Conservation (phyloP, 371 early-diverging fungal genomes). For the Parasitella parasitica region DNA sequence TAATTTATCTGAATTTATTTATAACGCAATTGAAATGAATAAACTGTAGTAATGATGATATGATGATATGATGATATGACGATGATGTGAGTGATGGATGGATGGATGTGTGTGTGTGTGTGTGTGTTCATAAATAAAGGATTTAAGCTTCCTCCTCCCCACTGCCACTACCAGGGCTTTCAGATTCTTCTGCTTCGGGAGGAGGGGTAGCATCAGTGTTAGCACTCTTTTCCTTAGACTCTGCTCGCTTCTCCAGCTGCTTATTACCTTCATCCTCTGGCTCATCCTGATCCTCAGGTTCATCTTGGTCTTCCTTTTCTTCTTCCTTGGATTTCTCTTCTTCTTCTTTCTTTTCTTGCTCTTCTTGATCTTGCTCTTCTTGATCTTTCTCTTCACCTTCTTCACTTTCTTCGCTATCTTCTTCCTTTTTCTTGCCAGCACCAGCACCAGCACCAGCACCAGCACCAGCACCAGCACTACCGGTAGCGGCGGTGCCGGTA, state of each 20-base stretch:
- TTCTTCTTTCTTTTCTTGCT: neutral
- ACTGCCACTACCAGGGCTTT: neutral
- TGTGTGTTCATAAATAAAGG: neutral
- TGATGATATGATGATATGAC: neutral
- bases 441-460: neutral
- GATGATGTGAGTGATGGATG: neutral
- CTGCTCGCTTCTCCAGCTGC: conserved; percentile 3
- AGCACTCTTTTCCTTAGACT: neutral
- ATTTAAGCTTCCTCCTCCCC: conserved; percentile 6
- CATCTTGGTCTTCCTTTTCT: conserved; percentile 5
- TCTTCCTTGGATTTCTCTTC: conserved; percentile 6
- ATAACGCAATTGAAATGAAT: too few species aligned
- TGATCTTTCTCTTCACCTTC: conserved; percentile 6
- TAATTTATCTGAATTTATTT: too few species aligned
- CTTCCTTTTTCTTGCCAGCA: neutral
- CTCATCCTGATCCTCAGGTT: neutral
- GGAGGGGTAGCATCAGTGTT: conserved; percentile 1
- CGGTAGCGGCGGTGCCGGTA: neutral
- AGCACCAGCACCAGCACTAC: neutral
- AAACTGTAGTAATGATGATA: neutral
- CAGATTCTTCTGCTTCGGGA: conserved; percentile 1
- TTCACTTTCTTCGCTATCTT: neutral
- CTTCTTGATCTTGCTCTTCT: conserved; percentile 1
- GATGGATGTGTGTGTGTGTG: neutral
- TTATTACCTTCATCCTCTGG: conserved; percentile 12